These are phyloP conservation scores for Chlorophyllum brunneum DNA, from an alignment of 768 basidiomycete genomes.

Conservation along the genomic window DNA sequence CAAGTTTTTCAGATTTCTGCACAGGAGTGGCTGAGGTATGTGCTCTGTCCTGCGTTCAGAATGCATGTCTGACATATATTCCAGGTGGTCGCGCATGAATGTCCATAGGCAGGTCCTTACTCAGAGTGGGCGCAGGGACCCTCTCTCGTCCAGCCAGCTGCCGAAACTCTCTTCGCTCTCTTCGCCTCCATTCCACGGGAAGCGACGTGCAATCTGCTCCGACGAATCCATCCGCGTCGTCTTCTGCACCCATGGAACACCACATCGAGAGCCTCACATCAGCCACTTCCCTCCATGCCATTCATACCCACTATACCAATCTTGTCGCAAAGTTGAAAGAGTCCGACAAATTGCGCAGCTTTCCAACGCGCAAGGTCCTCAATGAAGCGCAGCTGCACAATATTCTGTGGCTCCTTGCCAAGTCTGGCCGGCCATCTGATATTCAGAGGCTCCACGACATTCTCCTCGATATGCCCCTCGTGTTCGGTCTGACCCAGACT, in stretches of 20 bases:
- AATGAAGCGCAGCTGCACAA: slow-evolving; percentile 30
- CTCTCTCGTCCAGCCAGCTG: slow-evolving; percentile 16
- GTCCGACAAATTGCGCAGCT: slow-evolving; percentile 10
- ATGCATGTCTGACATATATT: slow-evolving; percentile 18
- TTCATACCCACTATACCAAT: slow-evolving; percentile 34
- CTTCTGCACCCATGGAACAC: slow-evolving; percentile 15
- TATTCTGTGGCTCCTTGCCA: slow-evolving; percentile 43
- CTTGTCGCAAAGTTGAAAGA: slow-evolving; percentile 25
- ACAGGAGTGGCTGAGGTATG: slow-evolving; percentile 11
- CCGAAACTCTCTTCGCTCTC: not conserved
- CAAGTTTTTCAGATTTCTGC: slow-evolving; percentile 15
- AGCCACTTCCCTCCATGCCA: slow-evolving; percentile 22
- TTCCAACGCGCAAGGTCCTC: slow-evolving; percentile 5
- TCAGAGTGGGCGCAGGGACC: slow-evolving; percentile 28
- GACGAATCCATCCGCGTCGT: slow-evolving; percentile 11
- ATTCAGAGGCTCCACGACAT: slow-evolving; percentile 51
- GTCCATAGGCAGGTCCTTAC: slow-evolving; percentile 46
- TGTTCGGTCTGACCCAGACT: slow-evolving; percentile 44
- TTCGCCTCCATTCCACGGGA: slow-evolving; percentile 5
- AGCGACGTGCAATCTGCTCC: not conserved
- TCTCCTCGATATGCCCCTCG: slow-evolving; percentile 41
- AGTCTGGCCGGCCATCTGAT: slow-evolving; percentile 50
- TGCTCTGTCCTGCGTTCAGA: slow-evolving; percentile 15
- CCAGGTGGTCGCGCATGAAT: slow-evolving; percentile 51
- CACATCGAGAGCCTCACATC: slow-evolving; percentile 22